These are phyloP conservation scores for Immersiella caudata DNA, from an alignment of 495 filamentous ascomycete genomes.

Conservation along the genomic window DNA sequence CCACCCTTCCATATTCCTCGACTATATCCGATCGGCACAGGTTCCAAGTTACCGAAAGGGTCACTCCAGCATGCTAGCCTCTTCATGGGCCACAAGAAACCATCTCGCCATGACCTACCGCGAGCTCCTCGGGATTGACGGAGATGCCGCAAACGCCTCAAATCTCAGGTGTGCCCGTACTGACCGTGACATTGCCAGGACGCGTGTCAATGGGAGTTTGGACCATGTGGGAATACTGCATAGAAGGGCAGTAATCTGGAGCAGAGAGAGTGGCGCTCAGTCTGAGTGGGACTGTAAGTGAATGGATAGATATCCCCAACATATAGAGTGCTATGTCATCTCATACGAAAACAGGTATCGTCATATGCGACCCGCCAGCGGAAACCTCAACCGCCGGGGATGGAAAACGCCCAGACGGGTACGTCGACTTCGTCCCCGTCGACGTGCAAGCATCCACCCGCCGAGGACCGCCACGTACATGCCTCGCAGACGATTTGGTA, in stretches of 20 bases:
- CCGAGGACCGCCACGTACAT: not conserved
- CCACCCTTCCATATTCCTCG: slow-evolving; percentile 10
- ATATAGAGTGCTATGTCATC: no score
- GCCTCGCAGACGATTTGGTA: not conserved
- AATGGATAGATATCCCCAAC: no score
- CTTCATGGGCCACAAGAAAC: not conserved
- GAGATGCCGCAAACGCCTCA: not conserved
- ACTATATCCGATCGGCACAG: not conserved
- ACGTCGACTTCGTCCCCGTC: not conserved
- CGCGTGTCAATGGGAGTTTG: not conserved
- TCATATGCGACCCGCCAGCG: not conserved
- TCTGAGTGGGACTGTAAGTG: not conserved
- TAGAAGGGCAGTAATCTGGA: not conserved
- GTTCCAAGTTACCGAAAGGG: not conserved
- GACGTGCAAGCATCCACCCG: not conserved
- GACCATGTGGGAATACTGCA: not conserved
- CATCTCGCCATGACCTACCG: not conserved
- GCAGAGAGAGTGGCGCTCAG: not conserved
- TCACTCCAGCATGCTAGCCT: not conserved
- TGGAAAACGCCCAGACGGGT: not conserved
- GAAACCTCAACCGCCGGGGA: not conserved
- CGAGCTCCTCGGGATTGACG: not conserved
- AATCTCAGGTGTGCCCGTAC: not conserved
- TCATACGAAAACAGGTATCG: not conserved
- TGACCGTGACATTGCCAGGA: not conserved